A percentile compares a stretch with the other conserved stretches of the same genome.
Conservation (phyloP, 2,329 filamentous ascomycete genomes). For the Atkinsonella texensis region DNA sequence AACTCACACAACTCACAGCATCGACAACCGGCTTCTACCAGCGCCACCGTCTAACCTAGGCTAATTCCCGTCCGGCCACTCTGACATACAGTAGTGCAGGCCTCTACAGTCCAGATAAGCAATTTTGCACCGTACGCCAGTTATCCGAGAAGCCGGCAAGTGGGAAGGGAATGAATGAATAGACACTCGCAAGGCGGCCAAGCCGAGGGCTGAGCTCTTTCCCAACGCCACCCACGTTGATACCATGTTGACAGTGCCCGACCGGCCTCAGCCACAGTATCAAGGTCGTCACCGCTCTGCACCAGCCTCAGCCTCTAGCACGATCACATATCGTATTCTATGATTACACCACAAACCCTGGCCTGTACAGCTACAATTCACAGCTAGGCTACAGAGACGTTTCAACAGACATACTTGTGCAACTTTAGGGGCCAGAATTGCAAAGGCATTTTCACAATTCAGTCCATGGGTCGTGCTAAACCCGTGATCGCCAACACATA, state of each 20-base stretch:
- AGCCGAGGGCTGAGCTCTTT: too few relatives aligned
- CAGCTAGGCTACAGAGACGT: background rate
- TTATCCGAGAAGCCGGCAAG: background rate
- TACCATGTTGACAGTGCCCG: too few relatives aligned
- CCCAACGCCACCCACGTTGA: too few relatives aligned
- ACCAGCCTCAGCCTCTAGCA: background rate
- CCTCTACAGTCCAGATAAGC: background rate
- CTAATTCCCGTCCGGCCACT: background rate
- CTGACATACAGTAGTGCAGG: background rate
- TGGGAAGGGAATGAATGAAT: too few relatives aligned
- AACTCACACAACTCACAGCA: conserved; percentile 10
- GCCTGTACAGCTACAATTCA: background rate
- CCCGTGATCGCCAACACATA: background rate
- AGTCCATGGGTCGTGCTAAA: background rate
- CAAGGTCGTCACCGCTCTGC: background rate
- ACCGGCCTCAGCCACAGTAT: background rate
- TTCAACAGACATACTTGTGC: too few relatives aligned
- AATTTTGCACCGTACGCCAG: too few relatives aligned
- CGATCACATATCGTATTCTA: background rate
- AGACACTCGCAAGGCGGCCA: too few relatives aligned
- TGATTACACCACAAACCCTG: background rate
- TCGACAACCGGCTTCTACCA: background rate
- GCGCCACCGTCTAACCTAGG: background rate
- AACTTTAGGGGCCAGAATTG: too few relatives aligned
- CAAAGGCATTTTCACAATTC: background rate